Base-by-base conservation (phyloP, 306 rosid species). In the Inga laurina region DNA sequence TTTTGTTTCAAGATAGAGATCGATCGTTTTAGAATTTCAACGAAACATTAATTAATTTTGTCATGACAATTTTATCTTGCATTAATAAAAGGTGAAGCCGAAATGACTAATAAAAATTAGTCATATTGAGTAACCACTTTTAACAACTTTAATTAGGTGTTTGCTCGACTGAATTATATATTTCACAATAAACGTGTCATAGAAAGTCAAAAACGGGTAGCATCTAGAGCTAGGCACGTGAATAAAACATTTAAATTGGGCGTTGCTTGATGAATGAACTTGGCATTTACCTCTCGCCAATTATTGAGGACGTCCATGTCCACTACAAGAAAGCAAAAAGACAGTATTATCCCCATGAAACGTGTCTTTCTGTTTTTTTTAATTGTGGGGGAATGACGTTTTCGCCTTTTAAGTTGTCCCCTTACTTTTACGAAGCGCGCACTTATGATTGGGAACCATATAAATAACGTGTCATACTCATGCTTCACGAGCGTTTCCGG, bases 201-300 rank as follows among this genome's bases (percentile, higher is more conserved):
- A 68, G 24, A 22, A 85, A 22, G 82, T 32, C 65, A 77, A 52
- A 30, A 51, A 34, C 52, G 39, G 21, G 7, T 34, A 21, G 68
- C 51, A 59, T 49, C 46, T 54, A 45, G 80, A 24, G 43, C 43
- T 39, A 6, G 46, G 59, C 15, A 37, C 46, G 46, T 7, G 48
- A 48, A 81, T 48, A 54, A 35, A 69, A 80, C 51, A 27, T 69
- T 67, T 22, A 24, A 67, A 52, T 68, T 46, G 69, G 67, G 22
- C 59, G 39, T 76, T 73, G 83, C 81, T 78, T 73, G 79, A 66
- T 16, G 11, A 74, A 27, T 71, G 81, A 71, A 48, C 69, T 72
- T 73, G 74, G 78, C 76, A 71, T 77, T 72, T 64, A 75, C 32
- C 30, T 12, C 19, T 57, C 41, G 81, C 68, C 84, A 68, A 30